Base-by-base conservation (phyloP, 2,329 filamentous ascomycete genomes). In the Ascosphaera apis region DNA sequence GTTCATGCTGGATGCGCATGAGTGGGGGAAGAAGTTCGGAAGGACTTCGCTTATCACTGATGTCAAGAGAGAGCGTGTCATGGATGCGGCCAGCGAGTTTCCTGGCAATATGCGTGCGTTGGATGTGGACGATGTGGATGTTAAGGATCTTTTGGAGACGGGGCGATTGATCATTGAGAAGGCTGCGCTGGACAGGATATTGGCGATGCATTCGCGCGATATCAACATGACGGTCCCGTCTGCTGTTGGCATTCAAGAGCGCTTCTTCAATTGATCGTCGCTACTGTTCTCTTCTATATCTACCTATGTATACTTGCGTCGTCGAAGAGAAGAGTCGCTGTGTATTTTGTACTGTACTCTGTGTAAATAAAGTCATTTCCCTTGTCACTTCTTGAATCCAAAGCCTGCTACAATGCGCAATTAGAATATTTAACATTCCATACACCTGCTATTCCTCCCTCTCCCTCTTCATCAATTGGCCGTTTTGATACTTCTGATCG, bases 91-190 rank as follows among this genome's bases (percentile, higher is more conserved):
- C 50, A 65, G 67, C 36, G 59, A 68, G 40, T 57, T 75, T 41
- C 68, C 66, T 6, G 60, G 68, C 48, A 67, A 83, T 41, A 81
- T 78, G 15, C 68, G 72, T 38, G 75, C 76, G 6, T 60, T 83
- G 45, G 66, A 69, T 39, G 62, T 76, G 40, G 61, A 66, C n/a
- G 77, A 91, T 42, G 81, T 98, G 25, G 88, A 95, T 56, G 82
- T 98, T 42, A 98, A 95, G 67, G 80, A 95, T 53, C 57, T 98
- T 43, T 59, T 98, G 44, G 80, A 88, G 61, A 73, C 76, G 37
- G 78, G 79, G 37, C 72, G 83, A 48, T 62, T 98, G 41, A 73
- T 98, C 40, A 72, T 98, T 48, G 88, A 98, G 67, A 71, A 77
- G 53, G 59, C 62, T 31, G 86, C 86, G 25, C 63, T 98, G 49